Conservation (phyloP, 768 basidiomycete species). For the Phanerochaete sordida region DNA sequence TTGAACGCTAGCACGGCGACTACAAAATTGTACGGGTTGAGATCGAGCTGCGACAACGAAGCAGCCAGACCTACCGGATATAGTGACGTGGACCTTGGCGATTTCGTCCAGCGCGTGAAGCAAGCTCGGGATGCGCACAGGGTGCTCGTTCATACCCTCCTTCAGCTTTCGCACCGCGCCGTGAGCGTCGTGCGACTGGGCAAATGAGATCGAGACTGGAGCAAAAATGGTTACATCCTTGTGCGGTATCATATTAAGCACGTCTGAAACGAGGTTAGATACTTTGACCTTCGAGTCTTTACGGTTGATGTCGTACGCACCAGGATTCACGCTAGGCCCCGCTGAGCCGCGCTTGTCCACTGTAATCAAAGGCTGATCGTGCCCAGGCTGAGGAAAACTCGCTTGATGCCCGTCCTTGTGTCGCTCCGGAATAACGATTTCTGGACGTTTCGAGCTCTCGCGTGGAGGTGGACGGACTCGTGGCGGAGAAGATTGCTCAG, state of each 20-base stretch:
- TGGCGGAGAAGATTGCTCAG: neutral
- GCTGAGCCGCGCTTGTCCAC: neutral
- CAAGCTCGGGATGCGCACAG: conserved; percentile 24
- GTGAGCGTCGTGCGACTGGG: neutral
- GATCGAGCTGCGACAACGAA: neutral
- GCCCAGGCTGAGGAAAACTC: neutral
- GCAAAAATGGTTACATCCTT: neutral
- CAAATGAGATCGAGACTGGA: neutral
- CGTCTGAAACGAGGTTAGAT: neutral
- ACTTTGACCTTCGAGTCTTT: too few relatives aligned
- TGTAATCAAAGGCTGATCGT: neutral
- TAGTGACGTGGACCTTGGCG: conserved; percentile 24
- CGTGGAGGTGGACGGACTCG: neutral
- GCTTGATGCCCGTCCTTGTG: neutral
- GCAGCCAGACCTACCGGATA: conserved; percentile 16
- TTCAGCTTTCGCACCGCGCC: conserved; percentile 11
- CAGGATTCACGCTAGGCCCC: neutral
- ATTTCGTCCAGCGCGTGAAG: conserved; percentile 27
- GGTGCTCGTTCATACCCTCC: conserved; percentile 18
- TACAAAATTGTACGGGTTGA: neutral
- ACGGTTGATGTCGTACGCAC: neutral
- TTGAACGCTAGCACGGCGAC: conserved; percentile 51
- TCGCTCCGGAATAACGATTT: neutral
- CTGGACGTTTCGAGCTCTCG: neutral
- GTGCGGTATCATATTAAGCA: neutral